Evolutionary conservation across 106 monocot species (phyloP).

Genomic region (Iris macrosiphon): DNA sequence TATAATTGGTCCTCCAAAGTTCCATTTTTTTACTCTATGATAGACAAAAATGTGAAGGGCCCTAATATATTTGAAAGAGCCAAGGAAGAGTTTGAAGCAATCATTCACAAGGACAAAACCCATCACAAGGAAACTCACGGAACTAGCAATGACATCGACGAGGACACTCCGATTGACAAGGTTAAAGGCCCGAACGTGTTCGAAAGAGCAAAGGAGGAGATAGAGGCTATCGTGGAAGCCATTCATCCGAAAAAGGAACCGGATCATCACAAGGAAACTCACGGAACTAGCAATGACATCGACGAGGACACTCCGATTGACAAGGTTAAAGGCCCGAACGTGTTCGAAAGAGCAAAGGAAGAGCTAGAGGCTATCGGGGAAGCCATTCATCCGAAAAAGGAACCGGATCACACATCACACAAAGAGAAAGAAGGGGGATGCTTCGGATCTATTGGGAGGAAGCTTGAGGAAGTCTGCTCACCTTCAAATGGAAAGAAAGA

Average conservation of each 20-base stretch:
- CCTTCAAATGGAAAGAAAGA: constrained; percentile 27
- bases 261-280: constrained; percentile 51
- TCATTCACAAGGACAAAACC: constrained; percentile 28
- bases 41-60: constrained; percentile 20
- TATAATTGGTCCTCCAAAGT: no score
- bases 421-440: constrained; percentile 15
- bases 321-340: constrained; percentile 63
- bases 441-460: constrained; percentile 27
- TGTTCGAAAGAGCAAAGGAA: constrained; percentile 87
- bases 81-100: constrained; percentile 44
- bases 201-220: constrained; percentile 87
- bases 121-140: constrained; percentile 80
- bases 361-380: constrained; percentile 74
- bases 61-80: constrained; percentile 42
- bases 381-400: constrained; percentile 54
- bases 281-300: constrained; percentile 68
- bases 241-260: constrained; percentile 49
- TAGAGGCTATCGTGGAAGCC: constrained; percentile 63
- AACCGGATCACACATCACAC: constrained; percentile 1
- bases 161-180: constrained; percentile 56
- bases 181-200: constrained; percentile 72
- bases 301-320: constrained; percentile 60
- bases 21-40: background rate
- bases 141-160: constrained; percentile 58
- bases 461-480: constrained; percentile 28